phyloP scores from a whole-genome alignment of 495 filamentous ascomycete genomes.

The Achaetomiella virescens region DNA sequence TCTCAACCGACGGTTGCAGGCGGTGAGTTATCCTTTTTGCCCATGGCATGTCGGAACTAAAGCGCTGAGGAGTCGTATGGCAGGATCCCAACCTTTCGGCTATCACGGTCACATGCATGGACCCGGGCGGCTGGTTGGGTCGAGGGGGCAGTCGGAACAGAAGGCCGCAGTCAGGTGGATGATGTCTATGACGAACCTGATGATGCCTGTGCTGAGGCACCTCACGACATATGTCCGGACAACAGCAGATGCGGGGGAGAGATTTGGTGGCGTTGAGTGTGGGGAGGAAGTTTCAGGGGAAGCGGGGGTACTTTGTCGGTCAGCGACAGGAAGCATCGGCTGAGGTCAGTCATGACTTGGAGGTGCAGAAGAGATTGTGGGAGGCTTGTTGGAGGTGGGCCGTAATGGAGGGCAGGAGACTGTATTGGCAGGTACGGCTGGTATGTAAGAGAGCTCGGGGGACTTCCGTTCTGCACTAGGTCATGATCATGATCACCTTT shows the following conservation, averaged over 20 bases:
- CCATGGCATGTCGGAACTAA: no score
- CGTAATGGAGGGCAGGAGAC: not conserved
- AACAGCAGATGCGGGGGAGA: not conserved
- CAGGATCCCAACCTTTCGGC: not conserved
- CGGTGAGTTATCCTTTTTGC: not conserved
- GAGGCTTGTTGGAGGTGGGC: not conserved
- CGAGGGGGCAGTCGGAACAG: not conserved
- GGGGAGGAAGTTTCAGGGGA: not conserved
- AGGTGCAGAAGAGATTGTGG: not conserved
- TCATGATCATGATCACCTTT: no score
- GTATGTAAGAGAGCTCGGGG: no score
- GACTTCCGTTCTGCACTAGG: no score
- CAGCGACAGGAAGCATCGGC: not conserved
- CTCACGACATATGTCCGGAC: not conserved
- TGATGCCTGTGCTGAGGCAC: not conserved
- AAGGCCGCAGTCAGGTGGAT: not conserved
- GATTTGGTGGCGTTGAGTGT: not conserved
- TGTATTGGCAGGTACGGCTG: no score
- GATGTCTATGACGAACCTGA: not conserved
- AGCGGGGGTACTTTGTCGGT: not conserved
- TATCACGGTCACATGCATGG: not conserved
- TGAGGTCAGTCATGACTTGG: not conserved
- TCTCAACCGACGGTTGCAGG: not conserved
- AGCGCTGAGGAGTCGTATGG: not conserved
- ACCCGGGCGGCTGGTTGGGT: not conserved